Evolutionary conservation across 1,284 basidiomycete species (phyloP).

Genomic region (Irpex sp.): DNA sequence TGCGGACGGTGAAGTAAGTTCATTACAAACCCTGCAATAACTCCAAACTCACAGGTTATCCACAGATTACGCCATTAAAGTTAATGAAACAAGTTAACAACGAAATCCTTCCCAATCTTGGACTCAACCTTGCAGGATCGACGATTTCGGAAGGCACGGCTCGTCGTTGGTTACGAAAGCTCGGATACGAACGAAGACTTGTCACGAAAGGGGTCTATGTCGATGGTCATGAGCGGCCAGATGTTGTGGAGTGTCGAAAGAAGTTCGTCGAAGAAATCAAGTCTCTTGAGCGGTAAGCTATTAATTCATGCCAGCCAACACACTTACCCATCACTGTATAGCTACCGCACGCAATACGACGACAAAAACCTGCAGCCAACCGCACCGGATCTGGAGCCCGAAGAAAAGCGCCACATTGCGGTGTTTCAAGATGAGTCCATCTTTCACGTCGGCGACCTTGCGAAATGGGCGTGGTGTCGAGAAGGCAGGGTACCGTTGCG

Average conservation of each 20-base stretch:
- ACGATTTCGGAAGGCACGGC: conserved; percentile 1
- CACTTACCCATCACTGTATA: neutral
- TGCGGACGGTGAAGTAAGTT: neutral
- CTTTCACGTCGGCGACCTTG: conserved; percentile 21
- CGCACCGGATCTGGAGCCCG: neutral
- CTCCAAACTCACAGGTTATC: neutral
- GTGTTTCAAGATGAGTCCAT: conserved; percentile 23
- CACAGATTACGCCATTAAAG: conserved; percentile 1
- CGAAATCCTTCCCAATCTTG: neutral
- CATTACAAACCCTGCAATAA: neutral
- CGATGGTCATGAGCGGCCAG: conserved; percentile 2
- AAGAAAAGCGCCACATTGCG: conserved; percentile 19
- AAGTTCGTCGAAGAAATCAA: neutral
- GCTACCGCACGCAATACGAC: neutral
- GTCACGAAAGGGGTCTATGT: conserved; percentile 1
- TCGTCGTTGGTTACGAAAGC: conserved; percentile 2
- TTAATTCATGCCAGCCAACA: neutral
- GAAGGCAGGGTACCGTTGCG: conserved; percentile 20
- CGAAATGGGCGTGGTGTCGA: conserved; percentile 17
- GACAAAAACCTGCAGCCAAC: neutral
- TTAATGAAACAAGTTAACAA: conserved; percentile 1
- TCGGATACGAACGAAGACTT: neutral
- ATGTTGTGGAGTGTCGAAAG: neutral
- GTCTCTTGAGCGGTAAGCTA: neutral
- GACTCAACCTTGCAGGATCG: neutral